Evolutionary conservation across 1,139 yeast species (phyloP).

Genomic region (Arxiozyma telluris): DNA sequence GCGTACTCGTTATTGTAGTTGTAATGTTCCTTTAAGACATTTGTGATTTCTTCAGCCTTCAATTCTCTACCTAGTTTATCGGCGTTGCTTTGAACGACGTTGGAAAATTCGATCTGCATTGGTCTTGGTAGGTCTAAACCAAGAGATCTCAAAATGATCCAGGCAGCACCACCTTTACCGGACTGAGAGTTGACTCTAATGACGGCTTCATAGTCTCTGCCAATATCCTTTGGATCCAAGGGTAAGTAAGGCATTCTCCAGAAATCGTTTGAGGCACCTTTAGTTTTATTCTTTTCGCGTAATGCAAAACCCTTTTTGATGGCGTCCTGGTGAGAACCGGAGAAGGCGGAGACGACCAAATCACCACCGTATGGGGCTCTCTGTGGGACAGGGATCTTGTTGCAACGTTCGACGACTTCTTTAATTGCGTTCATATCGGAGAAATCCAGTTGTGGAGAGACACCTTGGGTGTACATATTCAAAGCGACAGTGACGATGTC

Average conservation of each 20-base stretch:
- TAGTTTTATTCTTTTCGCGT: constrained; percentile 42
- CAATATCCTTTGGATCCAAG: constrained; percentile 91
- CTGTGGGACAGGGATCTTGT: constrained; percentile 87
- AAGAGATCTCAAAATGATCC: constrained; percentile 83
- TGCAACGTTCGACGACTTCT: constrained; percentile 84
- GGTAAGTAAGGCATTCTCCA: constrained; percentile 96
- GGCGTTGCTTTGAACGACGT: constrained; percentile 71
- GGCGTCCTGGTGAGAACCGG: constrained; percentile 99
- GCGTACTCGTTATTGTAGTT: constrained; percentile 43
- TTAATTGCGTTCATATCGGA: constrained; percentile 75
- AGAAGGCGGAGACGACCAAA: constrained; percentile 90
- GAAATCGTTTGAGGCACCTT: constrained; percentile 30
- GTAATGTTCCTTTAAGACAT: constrained; percentile 64
- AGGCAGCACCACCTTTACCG: constrained; percentile 98
- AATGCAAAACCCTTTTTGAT: constrained; percentile 86
- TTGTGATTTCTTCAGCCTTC: constrained; percentile 64
- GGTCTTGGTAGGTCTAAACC: constrained; percentile 91
- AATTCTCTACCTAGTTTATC: constrained; percentile 83
- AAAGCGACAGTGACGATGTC: constrained; percentile 89
- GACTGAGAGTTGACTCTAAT: constrained; percentile 96
- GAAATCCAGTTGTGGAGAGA: constrained; percentile 78
- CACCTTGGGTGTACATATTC: constrained; percentile 91
- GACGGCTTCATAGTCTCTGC: constrained; percentile 94
- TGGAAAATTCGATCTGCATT: constrained; percentile 83
- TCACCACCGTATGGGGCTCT: constrained; percentile 98